Evolutionary conservation across 192 early-diverging fungal genomes (phyloP).

Genomic region (Mortierella hygrophila): DNA sequence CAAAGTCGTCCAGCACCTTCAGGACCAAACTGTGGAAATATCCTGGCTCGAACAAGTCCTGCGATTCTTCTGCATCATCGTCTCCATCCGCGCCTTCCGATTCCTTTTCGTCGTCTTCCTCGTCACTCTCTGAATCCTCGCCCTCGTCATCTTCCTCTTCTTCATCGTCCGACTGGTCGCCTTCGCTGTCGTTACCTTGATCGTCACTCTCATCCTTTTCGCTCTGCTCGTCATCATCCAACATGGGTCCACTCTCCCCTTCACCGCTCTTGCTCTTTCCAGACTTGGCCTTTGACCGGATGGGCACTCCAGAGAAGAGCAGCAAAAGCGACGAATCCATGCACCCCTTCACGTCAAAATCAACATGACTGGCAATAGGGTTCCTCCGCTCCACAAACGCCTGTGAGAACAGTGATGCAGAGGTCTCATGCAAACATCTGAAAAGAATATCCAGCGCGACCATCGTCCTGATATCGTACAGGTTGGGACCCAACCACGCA

Average conservation of each 20-base stretch:
- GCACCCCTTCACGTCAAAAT: constrained; percentile 66
- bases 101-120: neutral
- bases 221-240: constrained; percentile 32
- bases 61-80: constrained; percentile 28
- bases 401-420: constrained; percentile 80
- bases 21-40: constrained; percentile 68
- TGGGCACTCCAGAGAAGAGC: constrained; percentile 64
- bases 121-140: neutral
- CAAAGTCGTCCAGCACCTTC: constrained; percentile 69
- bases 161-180: constrained; percentile 21
- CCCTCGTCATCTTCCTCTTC: constrained; percentile 23
- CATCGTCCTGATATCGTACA: constrained; percentile 69
- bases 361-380: constrained; percentile 74
- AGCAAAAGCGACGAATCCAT: constrained; percentile 70
- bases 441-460: constrained; percentile 79
- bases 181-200: constrained; percentile 42
- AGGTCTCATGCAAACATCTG: constrained; percentile 76
- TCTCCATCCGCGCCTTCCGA: neutral
- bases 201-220: constrained; percentile 45
- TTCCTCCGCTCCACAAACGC: constrained; percentile 80
- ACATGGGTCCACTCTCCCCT: constrained; percentile 33
- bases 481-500: constrained; percentile 82
- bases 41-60: constrained; percentile 71
- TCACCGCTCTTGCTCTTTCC: constrained; percentile 32
- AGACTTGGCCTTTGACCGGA: constrained; percentile 65